These are phyloP conservation scores for Aspergillus hiratsukae DNA, from an alignment of 2,329 filamentous ascomycete genomes.

Conservation along the genomic window DNA sequence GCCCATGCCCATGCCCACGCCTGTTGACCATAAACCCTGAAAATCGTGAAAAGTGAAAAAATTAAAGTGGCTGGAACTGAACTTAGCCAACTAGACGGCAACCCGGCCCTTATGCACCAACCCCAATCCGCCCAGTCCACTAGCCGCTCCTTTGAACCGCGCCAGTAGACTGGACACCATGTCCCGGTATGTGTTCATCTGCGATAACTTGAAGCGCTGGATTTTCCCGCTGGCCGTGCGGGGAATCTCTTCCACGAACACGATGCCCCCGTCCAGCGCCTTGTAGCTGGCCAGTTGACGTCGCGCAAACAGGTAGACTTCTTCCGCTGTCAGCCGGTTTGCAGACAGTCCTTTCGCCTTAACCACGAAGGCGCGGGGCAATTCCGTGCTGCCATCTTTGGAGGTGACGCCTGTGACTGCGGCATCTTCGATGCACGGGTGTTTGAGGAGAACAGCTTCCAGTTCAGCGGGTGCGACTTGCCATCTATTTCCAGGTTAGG, in stretches of 20 bases:
- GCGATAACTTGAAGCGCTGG: constrained; percentile 36
- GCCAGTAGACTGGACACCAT: constrained; percentile 30
- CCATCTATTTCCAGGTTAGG: constrained; percentile 30
- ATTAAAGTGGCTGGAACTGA: not conserved
- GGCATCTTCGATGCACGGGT: constrained; percentile 42
- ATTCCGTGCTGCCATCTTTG: constrained; percentile 29
- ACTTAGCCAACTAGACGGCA: constrained; percentile 13
- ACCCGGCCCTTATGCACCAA: constrained; percentile 21
- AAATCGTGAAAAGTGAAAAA: not conserved
- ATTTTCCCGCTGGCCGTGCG: constrained; percentile 50
- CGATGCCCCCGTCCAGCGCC: constrained; percentile 43
- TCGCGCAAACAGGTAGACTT: constrained; percentile 42
- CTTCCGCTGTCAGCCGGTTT: constrained; percentile 31
- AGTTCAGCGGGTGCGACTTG: constrained; percentile 48
- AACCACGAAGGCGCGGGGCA: constrained; percentile 47
- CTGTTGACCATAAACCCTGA: not conserved
- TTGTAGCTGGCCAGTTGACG: constrained; percentile 47
- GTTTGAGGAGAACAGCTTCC: constrained; percentile 43
- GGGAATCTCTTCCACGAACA: constrained; percentile 48
- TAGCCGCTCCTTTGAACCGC: constrained; percentile 16
- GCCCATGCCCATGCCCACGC: not conserved
- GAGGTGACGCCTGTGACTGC: constrained; percentile 44
- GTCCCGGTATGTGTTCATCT: constrained; percentile 38
- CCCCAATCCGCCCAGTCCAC: constrained; percentile 17
- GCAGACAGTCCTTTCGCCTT: constrained; percentile 18